A percentile compares a stretch with the other conserved stretches of the same genome.
Evolutionary conservation across 345 rosid species (phyloP).

Genomic region (Eucalyptus marginata): DNA sequence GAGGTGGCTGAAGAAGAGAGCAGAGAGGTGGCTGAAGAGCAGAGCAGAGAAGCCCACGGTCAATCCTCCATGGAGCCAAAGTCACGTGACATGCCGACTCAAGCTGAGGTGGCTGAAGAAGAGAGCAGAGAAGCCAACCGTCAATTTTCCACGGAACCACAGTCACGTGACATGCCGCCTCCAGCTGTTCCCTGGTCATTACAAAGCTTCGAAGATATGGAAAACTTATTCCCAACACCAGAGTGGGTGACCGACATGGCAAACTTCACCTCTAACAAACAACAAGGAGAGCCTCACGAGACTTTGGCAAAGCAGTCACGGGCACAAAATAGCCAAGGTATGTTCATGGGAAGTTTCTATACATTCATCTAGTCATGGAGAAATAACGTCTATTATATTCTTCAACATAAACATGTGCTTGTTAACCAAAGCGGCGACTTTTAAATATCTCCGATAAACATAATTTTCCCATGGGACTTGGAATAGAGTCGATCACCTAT

Average conservation of each 20-base stretch:
- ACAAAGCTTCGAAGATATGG: no score
- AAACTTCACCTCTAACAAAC: background rate
- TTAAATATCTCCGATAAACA: background rate
- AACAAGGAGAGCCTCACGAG: rapidly evolving
- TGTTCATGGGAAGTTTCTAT: no score
- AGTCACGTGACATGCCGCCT: background rate
- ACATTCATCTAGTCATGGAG: no score
- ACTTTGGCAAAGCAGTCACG: background rate
- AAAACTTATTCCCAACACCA: no score
- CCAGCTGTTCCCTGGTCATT: no score
- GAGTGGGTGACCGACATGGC: rapidly evolving
- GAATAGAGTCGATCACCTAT: background rate
- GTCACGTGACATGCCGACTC: background rate
- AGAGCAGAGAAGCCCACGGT: background rate
- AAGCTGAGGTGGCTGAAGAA: background rate
- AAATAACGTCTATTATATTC: no score
- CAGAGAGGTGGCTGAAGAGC: no score
- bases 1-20: background rate
- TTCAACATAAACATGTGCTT: no score
- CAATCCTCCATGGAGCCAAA: background rate
- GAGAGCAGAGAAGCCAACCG: background rate
- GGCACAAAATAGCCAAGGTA: background rate
- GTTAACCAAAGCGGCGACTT: background rate
- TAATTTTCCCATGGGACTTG: background rate
- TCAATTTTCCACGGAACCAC: background rate